phyloP scores from a whole-genome alignment of 176 grass and related monocot genomes.

The Ensete glaucum region DNA sequence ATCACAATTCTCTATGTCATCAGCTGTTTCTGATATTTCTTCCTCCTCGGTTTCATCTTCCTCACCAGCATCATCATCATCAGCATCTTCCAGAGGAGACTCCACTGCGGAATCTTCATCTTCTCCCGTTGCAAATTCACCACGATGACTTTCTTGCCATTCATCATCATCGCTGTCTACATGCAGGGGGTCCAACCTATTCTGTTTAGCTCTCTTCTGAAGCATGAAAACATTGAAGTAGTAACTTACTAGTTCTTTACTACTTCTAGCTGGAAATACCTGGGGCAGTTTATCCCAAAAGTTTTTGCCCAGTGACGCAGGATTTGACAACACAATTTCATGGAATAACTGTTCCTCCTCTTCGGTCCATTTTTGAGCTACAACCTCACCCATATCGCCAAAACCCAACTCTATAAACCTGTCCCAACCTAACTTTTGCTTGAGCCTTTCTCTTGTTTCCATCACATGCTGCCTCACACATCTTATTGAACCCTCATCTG shows the following conservation, averaged over 20 bases:
- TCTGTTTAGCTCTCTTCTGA: constrained; percentile 60
- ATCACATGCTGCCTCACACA: constrained; percentile 62
- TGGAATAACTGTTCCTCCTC: constrained; percentile 62
- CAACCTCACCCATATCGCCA: constrained; percentile 62
- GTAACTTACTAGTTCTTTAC: constrained; percentile 66
- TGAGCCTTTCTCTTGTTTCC: constrained; percentile 48
- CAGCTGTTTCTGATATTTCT: background rate
- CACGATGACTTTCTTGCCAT: constrained; percentile 39
- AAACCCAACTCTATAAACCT: constrained; percentile 56
- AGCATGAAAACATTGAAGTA: constrained; percentile 91
- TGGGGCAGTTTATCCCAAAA: constrained; percentile 54
- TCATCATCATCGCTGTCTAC: constrained; percentile 87
- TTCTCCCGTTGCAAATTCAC: constrained; percentile 12
- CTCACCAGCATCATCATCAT: constrained; percentile 26
- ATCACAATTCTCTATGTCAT: constrained; percentile 20
- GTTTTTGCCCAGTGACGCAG: constrained; percentile 46
- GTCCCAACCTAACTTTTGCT: constrained; percentile 36
- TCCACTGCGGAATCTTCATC: constrained; percentile 43
- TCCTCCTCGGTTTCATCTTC: constrained; percentile 3
- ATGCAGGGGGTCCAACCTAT: constrained; percentile 42
- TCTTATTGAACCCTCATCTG: constrained; percentile 50
- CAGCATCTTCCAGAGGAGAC: constrained; percentile 17
- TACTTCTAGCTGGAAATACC: constrained; percentile 47
- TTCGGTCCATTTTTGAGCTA: constrained; percentile 49
- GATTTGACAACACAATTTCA: constrained; percentile 46